phyloP scores from a whole-genome alignment of 371 early-diverging fungal species.

The Fennellomyces sp. region DNA sequence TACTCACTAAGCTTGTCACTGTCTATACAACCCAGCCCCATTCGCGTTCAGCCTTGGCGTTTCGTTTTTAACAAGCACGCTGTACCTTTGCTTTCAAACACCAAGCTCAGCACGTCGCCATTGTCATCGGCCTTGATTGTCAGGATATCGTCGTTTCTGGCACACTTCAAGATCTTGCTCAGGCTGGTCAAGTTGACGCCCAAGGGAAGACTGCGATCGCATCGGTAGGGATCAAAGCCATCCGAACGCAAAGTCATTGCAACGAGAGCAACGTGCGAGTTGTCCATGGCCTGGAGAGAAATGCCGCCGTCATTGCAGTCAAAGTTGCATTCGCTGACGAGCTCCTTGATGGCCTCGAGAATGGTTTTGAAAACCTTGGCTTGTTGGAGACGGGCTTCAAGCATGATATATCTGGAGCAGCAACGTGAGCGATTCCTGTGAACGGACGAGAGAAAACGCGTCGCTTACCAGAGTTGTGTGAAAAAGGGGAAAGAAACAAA shows the following conservation, averaged over 20 bases:
- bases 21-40: constrained; percentile 39
- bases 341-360: constrained; percentile 96
- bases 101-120: constrained; percentile 80
- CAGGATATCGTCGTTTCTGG: constrained; percentile 90
- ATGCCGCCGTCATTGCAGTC: constrained; percentile 97
- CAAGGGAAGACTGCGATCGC: constrained; percentile 91
- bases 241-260: constrained; percentile 85
- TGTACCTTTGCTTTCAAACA: constrained; percentile 82
- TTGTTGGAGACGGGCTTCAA: constrained; percentile 80
- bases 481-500: neutral
- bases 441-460: neutral
- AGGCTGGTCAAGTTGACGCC: constrained; percentile 90
- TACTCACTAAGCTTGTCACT: constrained; percentile 90
- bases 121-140: constrained; percentile 91
- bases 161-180: constrained; percentile 94
- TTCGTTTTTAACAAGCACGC: neutral
- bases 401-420: too few species aligned
- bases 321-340: constrained; percentile 97
- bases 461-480: neutral
- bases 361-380: constrained; percentile 87
- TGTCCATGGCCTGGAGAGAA: constrained; percentile 99
- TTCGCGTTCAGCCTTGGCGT: neutral
- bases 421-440: too few species aligned
- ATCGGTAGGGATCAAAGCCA: constrained; percentile 96
- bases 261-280: constrained; percentile 96